These are phyloP conservation scores for Jamesozyma hellenica DNA, from an alignment of 805 yeast species.

Conservation along the genomic window DNA sequence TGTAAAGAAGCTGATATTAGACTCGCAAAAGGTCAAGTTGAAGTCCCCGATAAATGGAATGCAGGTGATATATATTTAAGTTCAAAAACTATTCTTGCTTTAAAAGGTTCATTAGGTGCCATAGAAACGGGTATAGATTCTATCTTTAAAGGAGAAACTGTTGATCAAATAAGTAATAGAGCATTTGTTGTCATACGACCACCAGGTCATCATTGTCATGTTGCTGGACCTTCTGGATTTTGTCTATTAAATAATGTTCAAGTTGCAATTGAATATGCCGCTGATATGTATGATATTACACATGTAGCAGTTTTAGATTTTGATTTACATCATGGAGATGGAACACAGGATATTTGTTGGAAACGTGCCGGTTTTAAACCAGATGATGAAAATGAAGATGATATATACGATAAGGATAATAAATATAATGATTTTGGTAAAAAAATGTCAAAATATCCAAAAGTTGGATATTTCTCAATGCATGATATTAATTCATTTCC, in stretches of 20 bases:
- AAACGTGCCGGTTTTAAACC: conserved; percentile 42
- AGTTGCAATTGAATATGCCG: conserved; percentile 70
- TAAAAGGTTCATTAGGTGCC: conserved; percentile 71
- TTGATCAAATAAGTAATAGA: conserved; percentile 30
- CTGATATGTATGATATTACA: conserved; percentile 48
- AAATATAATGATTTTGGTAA: conserved; percentile 40
- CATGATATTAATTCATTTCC: conserved; percentile 85
- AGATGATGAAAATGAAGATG: conserved; percentile 23
- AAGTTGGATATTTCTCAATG: conserved; percentile 71
- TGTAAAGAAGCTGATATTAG: conserved; percentile 51
- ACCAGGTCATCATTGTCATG: conserved; percentile 83
- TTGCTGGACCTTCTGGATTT: conserved; percentile 76
- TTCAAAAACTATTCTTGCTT: conserved; percentile 54
- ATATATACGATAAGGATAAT: neutral
- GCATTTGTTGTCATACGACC: conserved; percentile 68
- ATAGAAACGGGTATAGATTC: conserved; percentile 61
- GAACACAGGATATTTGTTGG: conserved; percentile 81
- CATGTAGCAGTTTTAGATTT: conserved; percentile 78
- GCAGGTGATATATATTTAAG: conserved; percentile 72
- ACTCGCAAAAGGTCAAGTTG: conserved; percentile 44
- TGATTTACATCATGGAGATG: conserved; percentile 85
- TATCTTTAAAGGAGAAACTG: conserved; percentile 32
- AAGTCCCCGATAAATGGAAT: conserved; percentile 76
- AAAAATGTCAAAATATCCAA: conserved; percentile 36
- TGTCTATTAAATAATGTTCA: conserved; percentile 76